Conservation (phyloP, 1,284 basidiomycete genomes). For the Cryptococcus depauperatus region DNA sequence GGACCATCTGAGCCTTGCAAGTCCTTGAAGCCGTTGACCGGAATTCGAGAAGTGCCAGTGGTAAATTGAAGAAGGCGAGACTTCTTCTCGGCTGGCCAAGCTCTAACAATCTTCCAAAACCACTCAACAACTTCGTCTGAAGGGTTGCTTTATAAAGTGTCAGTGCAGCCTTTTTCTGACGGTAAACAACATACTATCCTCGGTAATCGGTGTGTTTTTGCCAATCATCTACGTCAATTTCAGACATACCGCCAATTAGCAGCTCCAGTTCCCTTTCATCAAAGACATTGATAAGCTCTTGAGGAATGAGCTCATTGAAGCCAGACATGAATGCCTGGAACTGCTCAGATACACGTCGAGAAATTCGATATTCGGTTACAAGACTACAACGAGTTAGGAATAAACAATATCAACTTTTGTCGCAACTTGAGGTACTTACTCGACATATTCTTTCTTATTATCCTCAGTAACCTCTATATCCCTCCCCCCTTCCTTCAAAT, state of each 20-base stretch:
- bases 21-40: slow-evolving; percentile 98
- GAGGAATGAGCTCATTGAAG: slow-evolving; percentile 88
- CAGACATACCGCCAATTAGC: slow-evolving; percentile 96
- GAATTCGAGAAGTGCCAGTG: slow-evolving; percentile 92
- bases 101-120: slow-evolving; percentile 98
- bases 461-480: slow-evolving; percentile 84
- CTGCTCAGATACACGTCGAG: slow-evolving; percentile 86
- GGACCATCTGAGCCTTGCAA: slow-evolving; percentile 96
- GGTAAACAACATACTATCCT: slow-evolving; percentile 42
- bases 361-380: slow-evolving; percentile 91
- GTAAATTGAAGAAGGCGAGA: slow-evolving; percentile 51
- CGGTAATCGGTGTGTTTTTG: slow-evolving; percentile 57
- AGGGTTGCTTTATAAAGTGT: slow-evolving; percentile 51
- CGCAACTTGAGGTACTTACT: slow-evolving; percentile 44
- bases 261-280: slow-evolving; percentile 92
- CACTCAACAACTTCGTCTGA: slow-evolving; percentile 91
- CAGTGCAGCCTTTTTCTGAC: not conserved
- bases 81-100: slow-evolving; percentile 94
- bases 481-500: slow-evolving; percentile 79
- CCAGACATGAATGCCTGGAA: slow-evolving; percentile 94
- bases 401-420: slow-evolving; percentile 6
- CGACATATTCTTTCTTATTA: slow-evolving; percentile 99
- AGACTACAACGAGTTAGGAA: slow-evolving; percentile 49
- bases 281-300: slow-evolving; percentile 92
- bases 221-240: slow-evolving; percentile 75